Percentiles rank a stretch among this genome's conserved stretches.
Evolutionary conservation across 1,139 yeast genomes (phyloP).

Genomic region (Hansenula sp.): DNA sequence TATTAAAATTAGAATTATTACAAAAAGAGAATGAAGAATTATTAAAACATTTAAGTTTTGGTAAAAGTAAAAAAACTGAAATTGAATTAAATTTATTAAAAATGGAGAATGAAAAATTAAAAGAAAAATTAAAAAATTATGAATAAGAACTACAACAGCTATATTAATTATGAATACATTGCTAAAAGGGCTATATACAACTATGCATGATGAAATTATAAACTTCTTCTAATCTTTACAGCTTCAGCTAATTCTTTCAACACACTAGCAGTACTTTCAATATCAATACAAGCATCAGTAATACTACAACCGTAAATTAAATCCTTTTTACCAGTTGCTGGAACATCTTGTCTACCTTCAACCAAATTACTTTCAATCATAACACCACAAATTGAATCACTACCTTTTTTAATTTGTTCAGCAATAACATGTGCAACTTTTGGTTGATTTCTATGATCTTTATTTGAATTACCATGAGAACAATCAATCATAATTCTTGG

Average conservation of each 20-base stretch:
- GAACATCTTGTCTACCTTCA: slow-evolving; percentile 89
- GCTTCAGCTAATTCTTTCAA: slow-evolving; percentile 76
- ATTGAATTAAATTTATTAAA: slow-evolving; percentile 63
- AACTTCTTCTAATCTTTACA: slow-evolving; percentile 70
- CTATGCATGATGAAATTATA: too few relatives aligned
- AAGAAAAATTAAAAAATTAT: slow-evolving; percentile 26
- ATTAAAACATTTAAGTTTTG: slow-evolving; percentile 65
- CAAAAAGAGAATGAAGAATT: slow-evolving; percentile 70
- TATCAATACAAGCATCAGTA: slow-evolving; percentile 93
- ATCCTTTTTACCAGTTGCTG: slow-evolving; percentile 64
- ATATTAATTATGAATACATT: too few relatives aligned
- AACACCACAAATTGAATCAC: slow-evolving; percentile 76
- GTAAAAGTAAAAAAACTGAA: slow-evolving; percentile 66
- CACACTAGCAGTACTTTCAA: slow-evolving; percentile 86
- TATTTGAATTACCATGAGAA: slow-evolving; percentile 94
- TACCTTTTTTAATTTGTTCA: slow-evolving; percentile 79
- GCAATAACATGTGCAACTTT: slow-evolving; percentile 76
- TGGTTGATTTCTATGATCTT: slow-evolving; percentile 94
- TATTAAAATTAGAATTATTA: slow-evolving; percentile 56
- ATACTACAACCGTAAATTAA: slow-evolving; percentile 94
- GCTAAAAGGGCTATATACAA: too few relatives aligned
- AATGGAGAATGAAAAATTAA: slow-evolving; percentile 42
- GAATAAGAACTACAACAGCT: slow-evolving; percentile 16
- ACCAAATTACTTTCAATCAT: slow-evolving; percentile 94
- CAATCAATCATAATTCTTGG: slow-evolving; percentile 98